Evolutionary conservation across 768 basidiomycete species (phyloP), one percentile per base, ranked within the genome.

Genomic region (Rhodosporidiobolus odoratus): DNA sequence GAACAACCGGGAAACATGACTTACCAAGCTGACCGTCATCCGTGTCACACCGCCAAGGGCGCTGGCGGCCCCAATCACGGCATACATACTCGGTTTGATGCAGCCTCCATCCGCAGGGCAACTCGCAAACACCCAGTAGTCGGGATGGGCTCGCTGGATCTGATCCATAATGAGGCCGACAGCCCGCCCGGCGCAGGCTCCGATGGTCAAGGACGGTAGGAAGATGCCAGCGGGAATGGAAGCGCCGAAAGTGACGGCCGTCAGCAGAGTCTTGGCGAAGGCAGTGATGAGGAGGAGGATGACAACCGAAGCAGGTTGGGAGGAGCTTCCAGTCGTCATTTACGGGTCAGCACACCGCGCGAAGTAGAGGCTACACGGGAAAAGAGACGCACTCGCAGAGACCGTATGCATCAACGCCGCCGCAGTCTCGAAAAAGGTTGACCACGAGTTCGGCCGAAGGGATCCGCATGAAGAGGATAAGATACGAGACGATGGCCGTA

Each of bases 211-310:
- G 0, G 92, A 91, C 0, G 95, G 95, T 35, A 99, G 90, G 80
- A 99, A 97, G 73, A 99, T 94, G 8, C 95, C 95, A 16, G 93
- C 92, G 54, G 91, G 91, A 16, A 93, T 76, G 76, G 89, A 90
- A 81, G 95, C 91, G 12, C 95, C 96, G 70, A 97, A 97, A 0
- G 95, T 97, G 53, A 95, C 84, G 61, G 92, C 82, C 0, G 92
- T 93, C 66, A 96, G 80, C 3, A 83, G 83, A 2, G 87, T 88
- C 78, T 93, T 94, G 75, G 92, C 86, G 57, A 92, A 62, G 82
- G 95, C 85, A 15, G 93, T 89, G 32, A 88, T 82, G 38, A 86
- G 81, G 69, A 97, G 86, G 9, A 87, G 84, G 41, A 80, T 80
- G 52, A 88, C 84, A 48, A 92, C 84, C 0, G 86, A 82, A 83